These are phyloP conservation scores for Macrotyloma uniflorum DNA, from an alignment of 306 rosid species.

Conservation along the genomic window DNA sequence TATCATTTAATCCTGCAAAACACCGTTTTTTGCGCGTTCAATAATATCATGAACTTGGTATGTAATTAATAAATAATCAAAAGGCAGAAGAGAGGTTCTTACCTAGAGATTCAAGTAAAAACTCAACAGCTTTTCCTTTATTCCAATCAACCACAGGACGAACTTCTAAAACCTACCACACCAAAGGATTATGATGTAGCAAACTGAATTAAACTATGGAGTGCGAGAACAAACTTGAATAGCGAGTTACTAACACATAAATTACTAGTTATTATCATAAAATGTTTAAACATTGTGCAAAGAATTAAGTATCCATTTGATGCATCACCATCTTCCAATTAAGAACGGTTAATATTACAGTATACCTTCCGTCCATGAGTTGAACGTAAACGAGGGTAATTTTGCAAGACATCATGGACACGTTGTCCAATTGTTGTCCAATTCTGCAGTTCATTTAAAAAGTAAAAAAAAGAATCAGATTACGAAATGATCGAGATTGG, in stretches of 20 bases:
- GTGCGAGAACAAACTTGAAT: not conserved
- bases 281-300: not conserved
- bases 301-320: not conserved
- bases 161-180: conserved; percentile 83
- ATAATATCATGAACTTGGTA: not conserved
- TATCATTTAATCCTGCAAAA: conserved; percentile 61
- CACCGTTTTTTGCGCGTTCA: conserved; percentile 8
- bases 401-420: conserved; percentile 81
- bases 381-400: conserved; percentile 79
- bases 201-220: not conserved
- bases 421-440: conserved; percentile 78
- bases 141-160: conserved; percentile 96
- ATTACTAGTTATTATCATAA: not conserved
- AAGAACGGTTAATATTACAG: not conserved
- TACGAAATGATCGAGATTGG: not conserved
- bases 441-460: conserved; percentile 54
- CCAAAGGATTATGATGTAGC: not conserved
- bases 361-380: conserved; percentile 96
- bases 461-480: not conserved
- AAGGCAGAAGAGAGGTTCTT: not conserved
- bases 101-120: conserved; percentile 90
- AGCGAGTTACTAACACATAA: not conserved
- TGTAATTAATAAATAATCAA: not conserved
- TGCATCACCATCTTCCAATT: not conserved
- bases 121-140: conserved; percentile 97